Conservation (phyloP, 352 stramenopile genomes). For the Globisporangium cylindrosporum region DNA sequence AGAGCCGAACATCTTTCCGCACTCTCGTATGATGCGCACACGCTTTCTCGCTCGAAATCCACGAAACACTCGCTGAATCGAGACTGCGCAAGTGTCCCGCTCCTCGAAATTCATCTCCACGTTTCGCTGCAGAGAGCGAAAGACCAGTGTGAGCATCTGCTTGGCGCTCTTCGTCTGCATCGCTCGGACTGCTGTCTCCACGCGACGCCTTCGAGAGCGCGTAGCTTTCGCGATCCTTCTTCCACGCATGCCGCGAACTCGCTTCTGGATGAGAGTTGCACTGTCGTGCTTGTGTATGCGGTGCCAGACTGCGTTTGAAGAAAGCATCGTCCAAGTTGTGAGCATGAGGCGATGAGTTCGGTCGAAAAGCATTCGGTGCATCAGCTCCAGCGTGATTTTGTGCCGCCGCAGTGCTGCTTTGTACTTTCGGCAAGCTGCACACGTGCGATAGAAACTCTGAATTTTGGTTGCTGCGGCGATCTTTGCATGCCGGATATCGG, state of each 20-base stretch:
- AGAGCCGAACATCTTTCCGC: constrained; percentile 35
- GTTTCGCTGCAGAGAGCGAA: constrained; percentile 30
- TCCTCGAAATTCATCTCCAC: constrained; percentile 31
- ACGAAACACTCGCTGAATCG: constrained; percentile 49
- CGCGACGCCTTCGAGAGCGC: constrained; percentile 31
- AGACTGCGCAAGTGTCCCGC: constrained; percentile 18
- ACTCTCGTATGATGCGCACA: constrained; percentile 30
- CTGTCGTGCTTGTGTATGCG: constrained; percentile 41
- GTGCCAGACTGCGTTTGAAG: constrained; percentile 46
- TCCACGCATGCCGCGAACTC: constrained; percentile 41
- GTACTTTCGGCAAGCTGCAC: constrained; percentile 32
- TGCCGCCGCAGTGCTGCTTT: constrained; percentile 39
- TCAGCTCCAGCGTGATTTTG: constrained; percentile 41
- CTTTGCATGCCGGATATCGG: constrained; percentile 7
- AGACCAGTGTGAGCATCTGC: constrained; percentile 32
- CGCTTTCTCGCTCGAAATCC: constrained; percentile 39
- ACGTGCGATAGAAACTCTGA: constrained; percentile 37
- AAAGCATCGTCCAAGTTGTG: constrained; percentile 36
- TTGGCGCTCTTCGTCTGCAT: constrained; percentile 30
- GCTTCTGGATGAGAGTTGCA: constrained; percentile 50
- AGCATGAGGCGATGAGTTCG: constrained; percentile 29
- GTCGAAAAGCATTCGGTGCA: constrained; percentile 43
- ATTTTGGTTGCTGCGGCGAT: constrained; percentile 25
- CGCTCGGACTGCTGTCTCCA: constrained; percentile 30
- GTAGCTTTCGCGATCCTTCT: constrained; percentile 31